Conservation (phyloP, 306 rosid species). For the Glycine soja region DNA sequence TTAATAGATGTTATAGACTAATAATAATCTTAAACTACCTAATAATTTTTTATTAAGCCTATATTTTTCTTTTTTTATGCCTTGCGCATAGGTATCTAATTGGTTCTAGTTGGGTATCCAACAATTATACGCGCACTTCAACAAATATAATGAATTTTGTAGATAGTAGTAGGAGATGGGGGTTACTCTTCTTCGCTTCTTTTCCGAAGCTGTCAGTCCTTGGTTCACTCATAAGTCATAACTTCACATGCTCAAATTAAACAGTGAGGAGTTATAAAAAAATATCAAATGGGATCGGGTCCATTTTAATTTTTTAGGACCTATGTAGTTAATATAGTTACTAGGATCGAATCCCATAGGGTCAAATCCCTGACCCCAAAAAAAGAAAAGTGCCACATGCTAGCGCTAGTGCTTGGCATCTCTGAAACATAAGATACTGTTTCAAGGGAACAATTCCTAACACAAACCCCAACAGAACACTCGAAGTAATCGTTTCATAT, state of each 20-base stretch:
- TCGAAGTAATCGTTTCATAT: constrained; percentile 18
- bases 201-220: background rate
- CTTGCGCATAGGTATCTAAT: too few relatives aligned
- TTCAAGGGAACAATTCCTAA: constrained; percentile 30
- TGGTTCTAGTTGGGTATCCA: too few relatives aligned
- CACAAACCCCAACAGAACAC: constrained; percentile 39
- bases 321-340: constrained; percentile 29
- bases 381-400: constrained; percentile 37
- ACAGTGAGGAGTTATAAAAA: background rate
- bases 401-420: constrained; percentile 32
- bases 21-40: too few relatives aligned
- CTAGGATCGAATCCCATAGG: constrained; percentile 45
- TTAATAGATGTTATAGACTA: too few relatives aligned
- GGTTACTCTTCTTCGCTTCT: background rate
- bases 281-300: constrained; percentile 13
- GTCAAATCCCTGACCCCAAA: constrained; percentile 32
- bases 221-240: background rate
- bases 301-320: constrained; percentile 18
- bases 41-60: too few relatives aligned
- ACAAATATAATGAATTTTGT: background rate
- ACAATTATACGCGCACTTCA: background rate
- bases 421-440: constrained; percentile 33
- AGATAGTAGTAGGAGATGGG: background rate
- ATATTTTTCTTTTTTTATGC: too few relatives aligned
- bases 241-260: constrained; percentile 25